Conservation (phyloP, 176 grass and related monocot species). For the Carex scoparia region DNA sequence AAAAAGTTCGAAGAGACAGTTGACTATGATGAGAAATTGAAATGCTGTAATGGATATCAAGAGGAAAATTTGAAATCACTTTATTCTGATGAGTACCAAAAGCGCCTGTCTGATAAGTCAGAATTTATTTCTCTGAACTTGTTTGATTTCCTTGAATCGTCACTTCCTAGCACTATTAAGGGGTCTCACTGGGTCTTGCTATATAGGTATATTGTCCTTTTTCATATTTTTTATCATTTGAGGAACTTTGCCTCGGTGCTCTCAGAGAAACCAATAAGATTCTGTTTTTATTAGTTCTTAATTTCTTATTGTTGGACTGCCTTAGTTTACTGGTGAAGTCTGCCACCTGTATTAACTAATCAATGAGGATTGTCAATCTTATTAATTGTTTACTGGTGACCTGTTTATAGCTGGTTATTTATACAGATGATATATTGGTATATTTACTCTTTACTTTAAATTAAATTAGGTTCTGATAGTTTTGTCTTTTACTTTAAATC, state of each 20-base stretch:
- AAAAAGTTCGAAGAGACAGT: constrained; percentile 4
- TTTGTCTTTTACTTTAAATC: constrained; percentile 36
- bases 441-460: constrained; percentile 8
- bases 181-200: constrained; percentile 85
- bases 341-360: neutral
- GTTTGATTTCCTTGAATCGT: constrained; percentile 72
- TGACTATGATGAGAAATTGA: constrained; percentile 12
- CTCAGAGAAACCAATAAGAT: neutral
- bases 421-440: constrained; percentile 3
- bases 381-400: neutral
- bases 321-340: neutral
- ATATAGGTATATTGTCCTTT: constrained; percentile 57
- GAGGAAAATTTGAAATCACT: constrained; percentile 40
- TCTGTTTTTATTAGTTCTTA: neutral
- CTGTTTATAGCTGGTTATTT: neutral
- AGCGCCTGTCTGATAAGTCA: constrained; percentile 65
- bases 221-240: neutral
- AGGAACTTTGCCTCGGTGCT: neutral
- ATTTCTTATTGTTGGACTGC: neutral
- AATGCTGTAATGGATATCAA: constrained; percentile 28
- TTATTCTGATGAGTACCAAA: constrained; percentile 22
- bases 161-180: constrained; percentile 75
- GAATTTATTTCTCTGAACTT: constrained; percentile 58
- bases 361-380: neutral
- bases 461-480: constrained; percentile 5